Conservation (phyloP, 768 basidiomycete genomes). For the Peribolospora kevripleyi region DNA sequence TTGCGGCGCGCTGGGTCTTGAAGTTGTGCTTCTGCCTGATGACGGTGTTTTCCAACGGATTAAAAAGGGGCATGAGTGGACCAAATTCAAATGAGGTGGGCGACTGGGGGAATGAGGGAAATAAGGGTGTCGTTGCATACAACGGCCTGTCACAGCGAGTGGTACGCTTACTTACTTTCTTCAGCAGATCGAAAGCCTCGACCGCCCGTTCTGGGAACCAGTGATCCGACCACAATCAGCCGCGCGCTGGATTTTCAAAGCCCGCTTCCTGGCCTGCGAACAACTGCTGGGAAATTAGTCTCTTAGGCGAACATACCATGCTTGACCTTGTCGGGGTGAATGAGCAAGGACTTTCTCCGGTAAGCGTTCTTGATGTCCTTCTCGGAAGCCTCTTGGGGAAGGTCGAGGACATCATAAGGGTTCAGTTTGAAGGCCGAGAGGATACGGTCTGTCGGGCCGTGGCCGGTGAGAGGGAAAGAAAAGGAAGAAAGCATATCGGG, state of each 20-base stretch:
- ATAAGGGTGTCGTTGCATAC: not conserved
- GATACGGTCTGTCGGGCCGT: conserved; percentile 38
- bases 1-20: conserved; percentile 10
- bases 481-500: too few species aligned
- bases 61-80: not conserved
- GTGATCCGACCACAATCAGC: too few species aligned
- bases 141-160: not conserved
- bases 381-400: conserved; percentile 30
- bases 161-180: conserved; percentile 37
- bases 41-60: not conserved
- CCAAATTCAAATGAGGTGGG: not conserved
- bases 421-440: conserved; percentile 89
- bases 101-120: not conserved
- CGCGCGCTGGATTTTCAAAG: too few species aligned
- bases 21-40: conserved; percentile 60
- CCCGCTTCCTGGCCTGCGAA: too few species aligned
- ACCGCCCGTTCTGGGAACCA: conserved; percentile 33
- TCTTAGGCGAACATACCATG: conserved; percentile 23
- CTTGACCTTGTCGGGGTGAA: conserved; percentile 93
- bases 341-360: conserved; percentile 30
- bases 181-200: conserved; percentile 78
- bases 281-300: too few species aligned
- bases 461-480: too few species aligned
- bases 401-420: conserved; percentile 79
- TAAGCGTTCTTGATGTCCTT: conserved; percentile 36